phyloP scores from a whole-genome alignment of 345 rosid genomes.

The Eucalyptus regnans region DNA sequence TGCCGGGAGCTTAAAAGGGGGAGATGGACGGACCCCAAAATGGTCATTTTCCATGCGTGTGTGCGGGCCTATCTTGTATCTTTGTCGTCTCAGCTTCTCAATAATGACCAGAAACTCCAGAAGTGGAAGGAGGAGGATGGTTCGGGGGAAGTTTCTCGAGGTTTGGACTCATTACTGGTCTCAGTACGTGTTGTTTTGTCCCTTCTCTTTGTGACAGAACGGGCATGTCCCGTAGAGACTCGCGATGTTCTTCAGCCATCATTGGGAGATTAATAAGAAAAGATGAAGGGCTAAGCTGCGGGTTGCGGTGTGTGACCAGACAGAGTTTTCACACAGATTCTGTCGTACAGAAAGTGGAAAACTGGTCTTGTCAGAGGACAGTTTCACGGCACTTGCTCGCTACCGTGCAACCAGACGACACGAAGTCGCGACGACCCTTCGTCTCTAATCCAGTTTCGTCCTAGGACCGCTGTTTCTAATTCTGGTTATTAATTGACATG shows the following conservation, averaged over 20 bases:
- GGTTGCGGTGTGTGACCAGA: neutral
- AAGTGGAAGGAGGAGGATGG: neutral
- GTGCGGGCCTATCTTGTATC: neutral
- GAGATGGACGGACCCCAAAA: neutral
- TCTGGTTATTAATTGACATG: neutral
- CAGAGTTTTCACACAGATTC: neutral
- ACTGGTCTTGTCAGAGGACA: neutral
- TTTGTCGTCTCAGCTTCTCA: neutral
- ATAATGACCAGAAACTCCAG: neutral
- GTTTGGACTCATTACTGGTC: neutral
- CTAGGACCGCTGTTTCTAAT: neutral
- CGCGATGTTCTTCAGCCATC: neutral
- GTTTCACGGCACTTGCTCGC: neutral
- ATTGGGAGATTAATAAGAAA: neutral
- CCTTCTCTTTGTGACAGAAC: neutral
- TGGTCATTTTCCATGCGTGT: neutral
- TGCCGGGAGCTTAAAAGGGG: neutral
- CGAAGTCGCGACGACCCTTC: neutral
- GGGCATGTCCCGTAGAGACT: neutral
- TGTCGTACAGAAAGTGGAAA: neutral
- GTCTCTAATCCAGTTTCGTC: neutral
- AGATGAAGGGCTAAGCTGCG: neutral
- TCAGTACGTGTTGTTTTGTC: neutral
- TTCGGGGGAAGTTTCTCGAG: neutral
- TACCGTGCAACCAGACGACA: neutral